Percentiles rank a stretch among this genome's conserved stretches.
phyloP scores from a whole-genome alignment of 129 eudicot genomes.

The Ambrosia trifida region DNA sequence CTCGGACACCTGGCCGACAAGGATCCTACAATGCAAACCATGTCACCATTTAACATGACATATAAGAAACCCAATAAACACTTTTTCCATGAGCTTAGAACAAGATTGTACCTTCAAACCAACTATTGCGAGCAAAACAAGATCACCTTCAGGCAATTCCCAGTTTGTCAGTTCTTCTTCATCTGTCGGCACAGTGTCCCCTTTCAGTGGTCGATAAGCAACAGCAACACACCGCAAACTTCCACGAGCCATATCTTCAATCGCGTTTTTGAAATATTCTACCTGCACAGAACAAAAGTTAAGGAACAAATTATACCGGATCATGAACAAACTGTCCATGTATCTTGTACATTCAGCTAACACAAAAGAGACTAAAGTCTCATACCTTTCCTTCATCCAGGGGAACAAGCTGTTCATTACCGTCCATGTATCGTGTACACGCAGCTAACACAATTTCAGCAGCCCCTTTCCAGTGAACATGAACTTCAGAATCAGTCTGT shows the following conservation, averaged over 20 bases:
- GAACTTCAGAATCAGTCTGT: constrained; percentile 62
- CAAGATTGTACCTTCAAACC: constrained; percentile 67
- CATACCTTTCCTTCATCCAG: constrained; percentile 65
- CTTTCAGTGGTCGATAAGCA: constrained; percentile 60
- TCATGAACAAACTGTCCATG: too few relatives aligned
- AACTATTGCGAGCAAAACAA: constrained; percentile 76
- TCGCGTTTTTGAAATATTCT: constrained; percentile 51
- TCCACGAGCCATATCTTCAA: constrained; percentile 76
- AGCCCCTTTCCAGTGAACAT: constrained; percentile 97
- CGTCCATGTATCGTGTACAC: constrained; percentile 75
- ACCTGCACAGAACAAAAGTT: constrained; percentile 38
- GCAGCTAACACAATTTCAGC: constrained; percentile 86
- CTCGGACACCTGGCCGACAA: constrained; percentile 81
- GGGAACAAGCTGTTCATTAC: constrained; percentile 41
- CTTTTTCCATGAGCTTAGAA: not conserved
- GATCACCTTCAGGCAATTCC: constrained; percentile 76
- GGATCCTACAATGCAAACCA: constrained; percentile 66
- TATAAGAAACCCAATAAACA: not conserved
- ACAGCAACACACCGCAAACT: constrained; percentile 92
- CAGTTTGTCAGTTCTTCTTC: constrained; percentile 70
- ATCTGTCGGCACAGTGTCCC: constrained; percentile 58
- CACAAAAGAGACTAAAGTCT: not conserved
- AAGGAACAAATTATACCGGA: too few relatives aligned
- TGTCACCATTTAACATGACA: not conserved
- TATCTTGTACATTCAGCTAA: not conserved